Base-by-base conservation (phyloP, 768 basidiomycete genomes). In the Suillus occidentalis region DNA sequence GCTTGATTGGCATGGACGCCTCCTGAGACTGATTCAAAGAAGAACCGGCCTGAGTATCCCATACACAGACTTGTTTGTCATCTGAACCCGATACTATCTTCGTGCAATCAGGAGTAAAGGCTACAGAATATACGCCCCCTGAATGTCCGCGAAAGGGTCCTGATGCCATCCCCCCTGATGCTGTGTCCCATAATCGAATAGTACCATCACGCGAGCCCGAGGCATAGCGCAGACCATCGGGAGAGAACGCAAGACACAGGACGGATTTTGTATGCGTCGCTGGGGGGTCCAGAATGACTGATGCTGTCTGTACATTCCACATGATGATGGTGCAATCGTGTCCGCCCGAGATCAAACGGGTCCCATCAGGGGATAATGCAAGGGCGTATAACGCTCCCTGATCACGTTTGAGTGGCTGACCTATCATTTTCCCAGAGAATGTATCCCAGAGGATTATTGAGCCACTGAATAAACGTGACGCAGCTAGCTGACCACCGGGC, bases 161-260 rank as follows among this genome's bases (percentile, higher is more conserved):
- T 0, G 74, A 16, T 1, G 31, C 69, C 56, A 65, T 64, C n/a
- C n/a, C 1, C 1, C 77, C 76, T 1, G 60, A 52, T 18, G 2
- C 39, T 3, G 69, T 66, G 39, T 77, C 73, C 77, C 76, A 78
- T 47, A 72, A 59, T 2, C 70, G 70, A 45, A 77, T 72, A 8
- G 71, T 67, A 39, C 64, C 63, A 36, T 77, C 76, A n/a, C 72
- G 64, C 2, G 76, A 75, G 22, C 76, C 76, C 20, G 77, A 78
- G 14, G 69, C 73, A 50, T 78, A 72, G 25, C 60, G 70, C 31
- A 43, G 61, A 4, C 66, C 73, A 18, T 63, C 55, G 0, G 76
- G 76, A 0, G 77, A 77, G 63, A 75, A 77, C 0, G 73, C 70
- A 13, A 77, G 68, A 4, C 73, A 53, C n/a, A 75, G 70, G 36